phyloP scores from a whole-genome alignment of 176 grass and related monocot genomes.

The Miscanthus lutarioriparius region DNA sequence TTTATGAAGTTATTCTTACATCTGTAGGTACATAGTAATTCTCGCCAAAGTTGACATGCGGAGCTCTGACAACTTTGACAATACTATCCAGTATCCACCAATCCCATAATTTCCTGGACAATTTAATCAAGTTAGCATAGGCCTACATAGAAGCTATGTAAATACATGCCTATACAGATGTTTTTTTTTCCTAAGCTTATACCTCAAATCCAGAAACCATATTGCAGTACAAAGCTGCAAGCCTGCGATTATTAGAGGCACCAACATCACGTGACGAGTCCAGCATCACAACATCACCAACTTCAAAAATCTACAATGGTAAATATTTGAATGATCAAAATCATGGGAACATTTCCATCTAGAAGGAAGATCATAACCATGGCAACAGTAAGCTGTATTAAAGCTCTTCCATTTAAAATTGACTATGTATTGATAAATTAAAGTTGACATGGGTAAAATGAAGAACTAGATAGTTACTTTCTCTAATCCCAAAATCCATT shows the following conservation, averaged over 20 bases:
- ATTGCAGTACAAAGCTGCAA: slow-evolving; percentile 88
- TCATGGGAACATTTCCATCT: neutral
- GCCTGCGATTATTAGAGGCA: slow-evolving; percentile 82
- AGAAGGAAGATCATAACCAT: neutral
- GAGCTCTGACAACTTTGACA: slow-evolving; percentile 66
- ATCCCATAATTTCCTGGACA: slow-evolving; percentile 88
- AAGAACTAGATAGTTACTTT: neutral
- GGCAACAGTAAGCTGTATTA: neutral
- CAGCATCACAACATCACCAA: slow-evolving; percentile 21
- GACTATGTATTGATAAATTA: neutral
- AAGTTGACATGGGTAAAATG: neutral
- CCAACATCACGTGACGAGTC: slow-evolving; percentile 64
- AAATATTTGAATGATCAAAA: slow-evolving; percentile 31
- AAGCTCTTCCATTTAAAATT: neutral
- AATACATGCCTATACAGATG: slow-evolving; percentile 4
- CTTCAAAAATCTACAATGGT: slow-evolving; percentile 65
- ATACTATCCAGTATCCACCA: slow-evolving; percentile 96
- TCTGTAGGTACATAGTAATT: slow-evolving; percentile 64
- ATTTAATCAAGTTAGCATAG: slow-evolving; percentile 11
- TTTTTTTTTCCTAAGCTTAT: neutral
- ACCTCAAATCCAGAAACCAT: slow-evolving; percentile 92
- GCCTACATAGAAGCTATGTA: slow-evolving; percentile 15
- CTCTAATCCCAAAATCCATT: neutral
- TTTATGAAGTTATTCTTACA: slow-evolving; percentile 52
- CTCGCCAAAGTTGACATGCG: slow-evolving; percentile 49